phyloP scores from a whole-genome alignment of 2,329 filamentous ascomycete species.

The Fusarium xylarioides region DNA sequence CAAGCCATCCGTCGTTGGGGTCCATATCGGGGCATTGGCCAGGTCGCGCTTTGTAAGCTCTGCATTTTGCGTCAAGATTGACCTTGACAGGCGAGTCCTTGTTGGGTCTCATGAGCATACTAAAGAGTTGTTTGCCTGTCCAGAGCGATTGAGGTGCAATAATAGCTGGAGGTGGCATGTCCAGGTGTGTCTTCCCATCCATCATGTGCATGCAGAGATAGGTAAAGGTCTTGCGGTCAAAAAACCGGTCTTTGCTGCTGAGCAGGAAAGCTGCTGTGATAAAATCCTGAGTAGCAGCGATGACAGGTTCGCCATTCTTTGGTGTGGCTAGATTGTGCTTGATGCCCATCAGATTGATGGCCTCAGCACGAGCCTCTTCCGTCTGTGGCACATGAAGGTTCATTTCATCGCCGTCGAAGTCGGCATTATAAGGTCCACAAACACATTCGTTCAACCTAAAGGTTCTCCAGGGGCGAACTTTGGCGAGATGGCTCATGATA shows the following conservation, averaged over 20 bases:
- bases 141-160: slow-evolving; percentile 82
- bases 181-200: slow-evolving; percentile 77
- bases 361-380: slow-evolving; percentile 94
- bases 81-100: slow-evolving; percentile 82
- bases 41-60: slow-evolving; percentile 74
- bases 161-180: slow-evolving; percentile 87
- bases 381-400: slow-evolving; percentile 98
- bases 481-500: slow-evolving; percentile 95
- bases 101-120: slow-evolving; percentile 88
- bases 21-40: slow-evolving; percentile 75
- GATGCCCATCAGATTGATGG: slow-evolving; percentile 96
- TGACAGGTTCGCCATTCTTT: slow-evolving; percentile 97
- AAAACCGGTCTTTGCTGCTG: slow-evolving; percentile 93
- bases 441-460: slow-evolving; percentile 98
- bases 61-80: slow-evolving; percentile 93
- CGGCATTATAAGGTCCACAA: slow-evolving; percentile 96
- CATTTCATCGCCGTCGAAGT: slow-evolving; percentile 99
- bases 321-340: slow-evolving; percentile 96
- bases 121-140: slow-evolving; percentile 98
- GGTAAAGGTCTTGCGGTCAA: slow-evolving; percentile 85
- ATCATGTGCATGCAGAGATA: slow-evolving; percentile 96
- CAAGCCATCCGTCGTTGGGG: slow-evolving; percentile 87
- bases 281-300: slow-evolving; percentile 99
- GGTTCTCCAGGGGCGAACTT: slow-evolving; percentile 92
- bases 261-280: slow-evolving; percentile 94